Conservation (phyloP, 345 rosid genomes). For the Salix koriyanagi region DNA sequence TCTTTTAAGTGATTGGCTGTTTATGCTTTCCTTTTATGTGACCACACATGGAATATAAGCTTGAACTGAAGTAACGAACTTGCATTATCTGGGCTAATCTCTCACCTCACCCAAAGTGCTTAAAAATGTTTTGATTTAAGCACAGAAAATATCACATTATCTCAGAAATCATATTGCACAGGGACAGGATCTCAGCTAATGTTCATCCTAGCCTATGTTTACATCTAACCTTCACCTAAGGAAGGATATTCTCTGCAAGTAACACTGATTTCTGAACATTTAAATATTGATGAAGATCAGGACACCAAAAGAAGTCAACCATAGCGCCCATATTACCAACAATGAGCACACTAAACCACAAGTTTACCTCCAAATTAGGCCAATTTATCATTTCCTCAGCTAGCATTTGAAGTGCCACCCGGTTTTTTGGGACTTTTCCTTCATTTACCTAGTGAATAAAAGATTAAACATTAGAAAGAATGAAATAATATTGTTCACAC, state of each 20-base stretch:
- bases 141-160: too few species aligned
- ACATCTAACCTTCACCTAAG: not conserved
- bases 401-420: slow-evolving; percentile 62
- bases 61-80: too few species aligned
- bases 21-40: too few species aligned
- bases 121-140: too few species aligned
- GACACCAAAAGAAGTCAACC: not conserved
- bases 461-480: slow-evolving; percentile 1
- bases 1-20: too few species aligned
- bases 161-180: too few species aligned
- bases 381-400: slow-evolving; percentile 80
- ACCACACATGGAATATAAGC: too few species aligned
- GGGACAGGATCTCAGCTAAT: too few species aligned
- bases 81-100: too few species aligned
- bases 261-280: not conserved
- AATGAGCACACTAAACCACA: not conserved
- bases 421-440: slow-evolving; percentile 75
- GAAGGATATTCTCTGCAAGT: not conserved
- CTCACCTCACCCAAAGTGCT: too few species aligned
- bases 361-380: slow-evolving; percentile 89
- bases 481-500: not conserved
- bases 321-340: not conserved
- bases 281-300: not conserved
- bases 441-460: slow-evolving; percentile 57
- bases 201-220: too few species aligned